phyloP scores from a whole-genome alignment of 1,139 yeast species.

The Geotrichum candidum region DNA sequence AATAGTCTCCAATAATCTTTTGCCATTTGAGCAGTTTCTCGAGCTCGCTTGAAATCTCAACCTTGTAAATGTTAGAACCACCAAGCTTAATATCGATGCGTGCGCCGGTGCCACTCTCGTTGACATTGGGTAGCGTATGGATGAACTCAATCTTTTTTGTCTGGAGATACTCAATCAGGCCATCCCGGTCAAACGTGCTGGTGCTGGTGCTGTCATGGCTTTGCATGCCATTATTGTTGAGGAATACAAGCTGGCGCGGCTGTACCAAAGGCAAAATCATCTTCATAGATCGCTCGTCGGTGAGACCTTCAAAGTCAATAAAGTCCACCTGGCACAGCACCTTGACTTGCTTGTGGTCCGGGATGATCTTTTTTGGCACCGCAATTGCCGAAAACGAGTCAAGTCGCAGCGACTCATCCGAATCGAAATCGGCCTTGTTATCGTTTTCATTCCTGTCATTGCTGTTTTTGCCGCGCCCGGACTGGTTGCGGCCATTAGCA shows the following conservation, averaged over 20 bases:
- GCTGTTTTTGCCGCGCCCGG: background rate
- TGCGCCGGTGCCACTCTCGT: constrained; percentile 18
- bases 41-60: constrained; percentile 62
- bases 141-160: constrained; percentile 19
- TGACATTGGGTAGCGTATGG: constrained; percentile 22
- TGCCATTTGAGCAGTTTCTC: constrained; percentile 75
- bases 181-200: background rate
- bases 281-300: constrained; percentile 75
- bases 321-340: constrained; percentile 68
- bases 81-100: background rate
- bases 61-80: constrained; percentile 22
- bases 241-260: constrained; percentile 65
- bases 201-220: background rate
- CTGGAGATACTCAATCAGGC: background rate
- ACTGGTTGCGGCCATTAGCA: background rate
- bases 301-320: constrained; percentile 79
- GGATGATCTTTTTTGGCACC: constrained; percentile 49
- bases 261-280: constrained; percentile 74
- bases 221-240: constrained; percentile 15
- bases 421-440: constrained; percentile 19
- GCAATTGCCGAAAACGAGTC: constrained; percentile 45
- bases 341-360: constrained; percentile 38
- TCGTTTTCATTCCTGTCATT: constrained; percentile 25
- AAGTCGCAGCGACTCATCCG: constrained; percentile 45
- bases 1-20: constrained; percentile 68